Evolutionary conservation across 495 filamentous ascomycete species (phyloP), one percentile per base, ranked within the genome.

Genomic region (Neurospora sp.): DNA sequence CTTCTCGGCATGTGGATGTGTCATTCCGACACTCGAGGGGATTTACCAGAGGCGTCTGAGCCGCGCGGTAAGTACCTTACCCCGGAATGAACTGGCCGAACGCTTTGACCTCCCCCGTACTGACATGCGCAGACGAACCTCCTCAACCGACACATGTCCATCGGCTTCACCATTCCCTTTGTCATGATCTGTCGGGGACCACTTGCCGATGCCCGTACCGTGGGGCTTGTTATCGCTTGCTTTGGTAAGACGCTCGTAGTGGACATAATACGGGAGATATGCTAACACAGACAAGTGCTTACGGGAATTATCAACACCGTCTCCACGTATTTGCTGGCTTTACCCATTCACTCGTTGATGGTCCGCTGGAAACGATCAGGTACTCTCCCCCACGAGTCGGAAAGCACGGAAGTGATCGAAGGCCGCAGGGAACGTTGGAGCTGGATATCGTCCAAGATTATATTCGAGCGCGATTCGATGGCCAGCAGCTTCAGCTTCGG

Each of bases 81-180:
- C 38, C 21, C n/a, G 13, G 66, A 3, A 4, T 28, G 10, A 13
- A 34, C 38, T 62, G 8, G 45, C 71, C 36, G 36, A 66, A 31
- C 19, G 71, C 48, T 31, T 45, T 66, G 39, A 11, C 19, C 19
- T 39, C 38, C 28, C 37, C 13, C 34, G 40, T 39, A 21, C 36
- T 72, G 71, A 38, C 62, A 21, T 24, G 8, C 7, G 43, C 59
- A 71, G 42, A 75, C 71, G 2, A 37, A 84, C 54, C 80, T 86
- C 13, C 70, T 86, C 54, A 84, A 84, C 70, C 81, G 84, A 9
- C 84, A 86, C 74, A 86, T 86, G 84, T 84, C 83, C 2, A 79
- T 85, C 42, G 84, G 84, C 2, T 86, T 86, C 59, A 84, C 82
- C 39, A 79, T 84, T 2, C 83, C 83, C 3, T 83, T 86, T 37